Evolutionary conservation across 179 eudicot species (phyloP), one percentile per base, ranked within the genome.

Genomic region (Amaranthus tricolor): DNA sequence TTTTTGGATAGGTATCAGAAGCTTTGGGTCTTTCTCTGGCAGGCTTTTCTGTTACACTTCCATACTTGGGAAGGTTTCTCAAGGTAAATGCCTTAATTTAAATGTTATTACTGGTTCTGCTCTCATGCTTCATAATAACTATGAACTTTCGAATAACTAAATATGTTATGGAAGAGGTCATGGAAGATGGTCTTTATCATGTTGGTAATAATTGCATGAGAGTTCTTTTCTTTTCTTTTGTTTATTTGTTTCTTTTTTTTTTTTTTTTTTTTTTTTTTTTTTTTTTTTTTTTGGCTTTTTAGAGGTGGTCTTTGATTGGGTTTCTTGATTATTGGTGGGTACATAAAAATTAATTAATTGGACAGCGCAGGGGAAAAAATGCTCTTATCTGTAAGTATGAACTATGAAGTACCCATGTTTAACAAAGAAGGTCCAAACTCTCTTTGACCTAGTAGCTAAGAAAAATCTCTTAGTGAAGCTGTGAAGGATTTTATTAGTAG

Each of bases 1-100:
- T 47, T 64, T 75, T 12, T 78, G 53, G 60, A 76, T 69, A 93
- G 99, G 76, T 91, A 81, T 84, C 97, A 16, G 99, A 95, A 83
- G 95, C 82, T 74, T 81, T 95, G 82, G 99, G 97, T 63, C 87
- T 95, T 83, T 89, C 88, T 40, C 80, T 93, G 83, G 90, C 93
- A 31, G 96, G 86, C 65, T 93, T 89, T 79, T 90, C 94, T 66
- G 71, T 77, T 21, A 69, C 85, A 19, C 84, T 94, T 81, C 93
- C 97, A 2, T 75, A 66, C 61, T 66, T 78, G n/a, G 84, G 84
- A 70, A 74, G 64, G 62, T 62, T 81, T 66, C 77, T 83, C 50
- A 69, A 76, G 81, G 72, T 70, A 45, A 69, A 14, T 31, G 40
- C 40, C 40, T 31, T 31, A 31, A 1, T 31, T 31, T n/a, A n/a